phyloP scores from a whole-genome alignment of 2,329 filamentous ascomycete species.

The Apiospora phragmitis region DNA sequence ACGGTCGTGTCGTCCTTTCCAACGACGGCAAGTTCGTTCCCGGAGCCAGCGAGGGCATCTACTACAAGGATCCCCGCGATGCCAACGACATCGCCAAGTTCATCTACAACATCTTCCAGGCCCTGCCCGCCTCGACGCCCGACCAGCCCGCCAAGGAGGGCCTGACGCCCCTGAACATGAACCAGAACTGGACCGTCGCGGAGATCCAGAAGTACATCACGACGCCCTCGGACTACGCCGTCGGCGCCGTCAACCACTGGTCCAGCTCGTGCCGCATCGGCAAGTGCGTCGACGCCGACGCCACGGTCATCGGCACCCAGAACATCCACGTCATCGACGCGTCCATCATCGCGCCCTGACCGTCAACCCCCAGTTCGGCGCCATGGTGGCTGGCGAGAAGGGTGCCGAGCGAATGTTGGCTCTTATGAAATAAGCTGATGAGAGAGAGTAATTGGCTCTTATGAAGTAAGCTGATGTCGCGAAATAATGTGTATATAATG shows the following conservation, averaged over 20 bases:
- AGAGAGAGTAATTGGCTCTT: no score
- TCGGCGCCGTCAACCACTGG: slow-evolving; percentile 54
- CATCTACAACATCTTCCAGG: slow-evolving; percentile 50
- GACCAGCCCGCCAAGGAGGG: slow-evolving; percentile 32
- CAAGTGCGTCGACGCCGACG: slow-evolving; percentile 47
- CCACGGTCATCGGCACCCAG: slow-evolving; percentile 46
- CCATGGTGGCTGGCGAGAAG: slow-evolving; percentile 54
- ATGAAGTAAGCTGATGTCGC: not conserved
- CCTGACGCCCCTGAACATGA: slow-evolving; percentile 49
- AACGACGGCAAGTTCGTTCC: slow-evolving; percentile 43
- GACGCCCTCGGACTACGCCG: slow-evolving; percentile 46
- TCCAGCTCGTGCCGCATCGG: slow-evolving; percentile 52
- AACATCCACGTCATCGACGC: slow-evolving; percentile 55
- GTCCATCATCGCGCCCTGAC: slow-evolving; percentile 51
- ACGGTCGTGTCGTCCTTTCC: slow-evolving; percentile 44
- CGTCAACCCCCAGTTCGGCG: slow-evolving; percentile 55
- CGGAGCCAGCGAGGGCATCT: slow-evolving; percentile 41
- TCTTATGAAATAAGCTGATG: slow-evolving; percentile 12
- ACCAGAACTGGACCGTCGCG: slow-evolving; percentile 43
- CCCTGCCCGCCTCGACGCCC: slow-evolving; percentile 33
- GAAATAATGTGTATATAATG: not conserved
- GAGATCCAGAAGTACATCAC: slow-evolving; percentile 53
- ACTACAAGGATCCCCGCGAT: slow-evolving; percentile 49
- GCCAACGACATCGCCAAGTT: slow-evolving; percentile 49
- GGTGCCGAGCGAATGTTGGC: slow-evolving; percentile 48